phyloP scores from a whole-genome alignment of 2,329 filamentous ascomycete genomes.

The Aspergillus neoniger region DNA sequence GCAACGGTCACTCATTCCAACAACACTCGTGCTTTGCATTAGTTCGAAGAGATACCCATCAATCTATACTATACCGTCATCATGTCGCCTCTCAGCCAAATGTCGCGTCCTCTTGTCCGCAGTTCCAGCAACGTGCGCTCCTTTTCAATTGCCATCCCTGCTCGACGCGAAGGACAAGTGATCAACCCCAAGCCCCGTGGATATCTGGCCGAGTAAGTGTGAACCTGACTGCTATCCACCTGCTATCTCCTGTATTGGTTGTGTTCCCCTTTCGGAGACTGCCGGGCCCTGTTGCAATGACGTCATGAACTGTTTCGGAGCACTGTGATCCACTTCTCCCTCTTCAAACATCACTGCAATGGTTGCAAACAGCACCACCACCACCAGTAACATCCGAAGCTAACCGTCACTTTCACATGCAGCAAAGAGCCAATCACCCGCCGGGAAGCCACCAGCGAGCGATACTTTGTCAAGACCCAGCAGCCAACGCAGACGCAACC shows the following conservation, averaged over 20 bases:
- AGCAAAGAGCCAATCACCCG: slow-evolving; percentile 26
- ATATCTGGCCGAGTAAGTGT: slow-evolving; percentile 30
- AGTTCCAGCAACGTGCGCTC: slow-evolving; percentile 13
- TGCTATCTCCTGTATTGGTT: no score
- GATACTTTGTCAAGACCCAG: slow-evolving; percentile 20
- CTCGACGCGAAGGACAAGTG: slow-evolving; percentile 27
- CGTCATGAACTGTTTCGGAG: slow-evolving; percentile 17
- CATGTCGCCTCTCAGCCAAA: slow-evolving; percentile 8
- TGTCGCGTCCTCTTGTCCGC: slow-evolving; percentile 22
- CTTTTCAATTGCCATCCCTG: slow-evolving; percentile 21
- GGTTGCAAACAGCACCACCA: not conserved
- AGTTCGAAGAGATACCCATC: not conserved
- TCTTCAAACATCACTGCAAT: not conserved
- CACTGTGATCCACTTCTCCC: not conserved
- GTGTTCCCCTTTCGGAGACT: not conserved
- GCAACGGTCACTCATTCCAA: no score
- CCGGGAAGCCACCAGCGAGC: slow-evolving; percentile 23
- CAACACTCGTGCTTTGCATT: no score
- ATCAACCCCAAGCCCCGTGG: slow-evolving; percentile 26
- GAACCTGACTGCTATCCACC: no score
- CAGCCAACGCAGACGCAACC: not conserved
- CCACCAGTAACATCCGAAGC: no score
- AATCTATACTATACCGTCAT: not conserved
- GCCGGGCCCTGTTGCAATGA: slow-evolving; percentile 16
- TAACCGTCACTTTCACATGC: not conserved